Conservation (phyloP, 2,329 filamentous ascomycete genomes). For the Botrytis medusae region DNA sequence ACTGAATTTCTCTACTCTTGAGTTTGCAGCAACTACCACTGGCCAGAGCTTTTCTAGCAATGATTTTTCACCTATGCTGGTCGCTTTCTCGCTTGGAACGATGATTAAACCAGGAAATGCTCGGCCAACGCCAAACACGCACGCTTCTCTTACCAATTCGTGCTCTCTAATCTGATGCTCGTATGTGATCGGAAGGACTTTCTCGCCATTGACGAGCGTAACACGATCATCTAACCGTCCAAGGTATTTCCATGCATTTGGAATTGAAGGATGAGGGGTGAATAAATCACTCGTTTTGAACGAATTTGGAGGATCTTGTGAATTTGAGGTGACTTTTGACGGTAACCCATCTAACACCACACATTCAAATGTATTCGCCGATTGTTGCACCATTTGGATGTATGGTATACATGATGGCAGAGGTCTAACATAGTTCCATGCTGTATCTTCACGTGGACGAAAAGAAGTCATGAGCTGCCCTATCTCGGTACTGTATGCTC, state of each 20-base stretch:
- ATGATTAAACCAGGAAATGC: conserved; percentile 55
- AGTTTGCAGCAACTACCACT: conserved; percentile 52
- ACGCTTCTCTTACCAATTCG: conserved; percentile 53
- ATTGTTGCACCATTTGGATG: conserved; percentile 25
- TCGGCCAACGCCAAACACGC: conserved; percentile 57
- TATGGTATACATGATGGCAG: conserved; percentile 22
- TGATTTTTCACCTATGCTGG: conserved; percentile 44
- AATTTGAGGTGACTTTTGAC: conserved; percentile 44
- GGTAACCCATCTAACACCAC: conserved; percentile 43
- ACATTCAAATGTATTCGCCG: conserved; percentile 24
- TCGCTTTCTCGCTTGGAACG: conserved; percentile 49
- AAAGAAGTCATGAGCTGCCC: conserved; percentile 63
- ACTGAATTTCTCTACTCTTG: conserved; percentile 51
- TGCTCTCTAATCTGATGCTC: conserved; percentile 57
- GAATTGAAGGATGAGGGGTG: conserved; percentile 44
- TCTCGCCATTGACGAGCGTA: conserved; percentile 50
- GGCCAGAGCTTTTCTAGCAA: conserved; percentile 52
- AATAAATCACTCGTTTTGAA: conserved; percentile 50
- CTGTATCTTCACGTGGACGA: conserved; percentile 50
- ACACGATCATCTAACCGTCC: conserved; percentile 48
- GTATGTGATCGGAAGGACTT: conserved; percentile 47
- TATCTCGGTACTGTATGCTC: conserved; percentile 50
- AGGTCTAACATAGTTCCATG: conserved; percentile 59
- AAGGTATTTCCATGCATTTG: conserved; percentile 48
- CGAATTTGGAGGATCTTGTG: conserved; percentile 45